phyloP scores from a whole-genome alignment of 2,329 filamentous ascomycete species.

The Amesomyces nigricolor region DNA sequence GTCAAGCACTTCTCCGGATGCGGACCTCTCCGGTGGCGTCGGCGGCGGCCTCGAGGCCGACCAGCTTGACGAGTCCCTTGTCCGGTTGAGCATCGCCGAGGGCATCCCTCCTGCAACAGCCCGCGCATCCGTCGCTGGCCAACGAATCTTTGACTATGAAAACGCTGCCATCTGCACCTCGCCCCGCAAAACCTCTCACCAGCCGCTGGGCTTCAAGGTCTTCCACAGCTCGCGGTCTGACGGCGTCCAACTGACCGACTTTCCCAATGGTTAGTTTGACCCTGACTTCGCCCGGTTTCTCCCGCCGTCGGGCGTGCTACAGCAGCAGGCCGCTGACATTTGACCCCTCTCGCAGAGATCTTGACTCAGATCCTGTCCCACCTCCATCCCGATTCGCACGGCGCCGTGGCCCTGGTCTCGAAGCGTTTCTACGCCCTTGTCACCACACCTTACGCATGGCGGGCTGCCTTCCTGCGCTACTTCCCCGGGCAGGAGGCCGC shows the following conservation, averaged over 20 bases:
- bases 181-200: constrained; percentile 43
- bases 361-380: constrained; percentile 88
- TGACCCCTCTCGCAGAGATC: constrained; percentile 58
- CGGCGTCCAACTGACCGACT: constrained; percentile 46
- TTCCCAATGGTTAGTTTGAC: constrained; percentile 71
- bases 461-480: constrained; percentile 83
- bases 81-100: constrained; percentile 44
- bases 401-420: constrained; percentile 77
- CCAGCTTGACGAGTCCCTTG: constrained; percentile 46
- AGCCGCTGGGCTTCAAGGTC: constrained; percentile 51
- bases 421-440: constrained; percentile 81
- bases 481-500: constrained; percentile 71
- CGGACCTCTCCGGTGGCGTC: constrained; percentile 28
- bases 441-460: constrained; percentile 89
- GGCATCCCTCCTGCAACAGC: constrained; percentile 27
- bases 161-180: constrained; percentile 48
- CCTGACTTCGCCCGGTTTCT: neutral
- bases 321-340: constrained; percentile 16
- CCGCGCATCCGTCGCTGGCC: constrained; percentile 37
- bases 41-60: constrained; percentile 36
- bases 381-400: constrained; percentile 77
- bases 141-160: constrained; percentile 57
- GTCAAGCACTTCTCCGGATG: constrained; percentile 35
- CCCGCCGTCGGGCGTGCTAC: neutral
- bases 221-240: constrained; percentile 39